phyloP scores from a whole-genome alignment of 768 basidiomycete genomes.

The Porphyrellus cyaneotinctus region DNA sequence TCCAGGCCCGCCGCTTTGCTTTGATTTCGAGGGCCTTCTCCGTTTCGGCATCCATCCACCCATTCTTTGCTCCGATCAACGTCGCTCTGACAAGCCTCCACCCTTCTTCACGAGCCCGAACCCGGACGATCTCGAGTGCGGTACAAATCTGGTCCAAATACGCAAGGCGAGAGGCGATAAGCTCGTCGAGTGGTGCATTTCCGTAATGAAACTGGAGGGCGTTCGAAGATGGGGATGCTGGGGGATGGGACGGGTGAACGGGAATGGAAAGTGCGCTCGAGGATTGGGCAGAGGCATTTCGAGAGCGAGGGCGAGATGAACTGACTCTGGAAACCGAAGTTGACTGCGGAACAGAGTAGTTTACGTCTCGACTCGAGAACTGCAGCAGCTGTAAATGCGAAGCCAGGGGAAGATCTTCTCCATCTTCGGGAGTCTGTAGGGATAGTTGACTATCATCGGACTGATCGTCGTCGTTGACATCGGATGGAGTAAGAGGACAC shows the following conservation, averaged over 20 bases:
- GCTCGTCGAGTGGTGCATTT: constrained; percentile 9
- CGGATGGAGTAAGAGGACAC: constrained; percentile 20
- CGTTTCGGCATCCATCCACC: constrained; percentile 26
- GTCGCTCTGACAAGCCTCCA: constrained; percentile 35
- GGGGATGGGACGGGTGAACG: not conserved
- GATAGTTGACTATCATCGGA: constrained; percentile 27
- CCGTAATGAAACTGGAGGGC: not conserved
- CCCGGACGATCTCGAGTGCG: constrained; percentile 40
- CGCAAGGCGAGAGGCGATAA: constrained; percentile 13
- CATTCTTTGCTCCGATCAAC: constrained; percentile 17
- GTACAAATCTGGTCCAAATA: constrained; percentile 38
- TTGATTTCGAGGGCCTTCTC: constrained; percentile 49
- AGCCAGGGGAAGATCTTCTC: constrained; percentile 13
- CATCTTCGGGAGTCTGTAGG: constrained; percentile 27
- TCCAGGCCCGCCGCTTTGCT: constrained; percentile 64
- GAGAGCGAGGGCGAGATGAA: constrained; percentile 28
- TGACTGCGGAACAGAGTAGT: not conserved
- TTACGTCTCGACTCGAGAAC: not conserved
- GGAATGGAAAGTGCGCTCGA: not conserved
- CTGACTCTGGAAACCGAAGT: constrained; percentile 18
- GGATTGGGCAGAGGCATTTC: constrained; percentile 10
- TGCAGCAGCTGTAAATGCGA: not conserved
- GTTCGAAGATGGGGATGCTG: constrained; percentile 7
- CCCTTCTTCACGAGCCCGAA: constrained; percentile 40
- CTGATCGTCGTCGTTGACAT: constrained; percentile 27